Conservation (phyloP, 1,139 yeast genomes). For the Saccharomyces hybrid region DNA sequence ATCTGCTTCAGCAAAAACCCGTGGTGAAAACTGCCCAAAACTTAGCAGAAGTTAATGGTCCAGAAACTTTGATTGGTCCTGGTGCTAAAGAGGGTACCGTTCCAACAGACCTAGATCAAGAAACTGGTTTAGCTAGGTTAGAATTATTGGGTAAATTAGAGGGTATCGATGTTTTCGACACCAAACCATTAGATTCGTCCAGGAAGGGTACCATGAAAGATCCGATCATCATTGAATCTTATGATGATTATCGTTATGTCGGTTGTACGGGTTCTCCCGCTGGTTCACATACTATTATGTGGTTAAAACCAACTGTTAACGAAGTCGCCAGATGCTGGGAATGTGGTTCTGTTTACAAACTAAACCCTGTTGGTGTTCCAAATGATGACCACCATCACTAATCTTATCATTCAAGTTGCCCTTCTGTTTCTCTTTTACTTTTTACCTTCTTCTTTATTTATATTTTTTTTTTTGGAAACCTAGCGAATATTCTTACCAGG, state of each 20-base stretch:
- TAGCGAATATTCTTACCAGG: neutral
- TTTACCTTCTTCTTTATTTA: neutral
- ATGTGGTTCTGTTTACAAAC: slow-evolving; percentile 90
- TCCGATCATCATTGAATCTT: slow-evolving; percentile 85
- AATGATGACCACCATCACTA: slow-evolving; percentile 39
- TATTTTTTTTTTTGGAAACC: neutral
- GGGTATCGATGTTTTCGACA: slow-evolving; percentile 93
- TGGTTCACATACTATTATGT: slow-evolving; percentile 81
- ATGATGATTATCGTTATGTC: slow-evolving; percentile 88
- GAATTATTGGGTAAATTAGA: slow-evolving; percentile 91
- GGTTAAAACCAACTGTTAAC: slow-evolving; percentile 86
- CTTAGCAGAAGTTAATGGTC: slow-evolving; percentile 74
- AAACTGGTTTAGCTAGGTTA: slow-evolving; percentile 97
- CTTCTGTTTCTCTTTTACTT: neutral
- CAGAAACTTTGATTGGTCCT: slow-evolving; percentile 76
- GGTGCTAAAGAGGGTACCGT: slow-evolving; percentile 81
- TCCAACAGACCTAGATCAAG: slow-evolving; percentile 92
- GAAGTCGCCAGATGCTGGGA: slow-evolving; percentile 97
- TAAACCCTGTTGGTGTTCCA: slow-evolving; percentile 84
- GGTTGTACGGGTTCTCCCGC: slow-evolving; percentile 98
- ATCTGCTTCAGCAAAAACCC: slow-evolving; percentile 26
- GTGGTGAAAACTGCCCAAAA: slow-evolving; percentile 54
- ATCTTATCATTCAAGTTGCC: neutral
- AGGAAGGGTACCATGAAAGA: slow-evolving; percentile 84
- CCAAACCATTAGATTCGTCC: slow-evolving; percentile 78